A percentile compares a stretch with the other conserved stretches of the same genome.
phyloP scores from a whole-genome alignment of 805 yeast species.

The Cyberlindnera xishuangbannaensis region DNA sequence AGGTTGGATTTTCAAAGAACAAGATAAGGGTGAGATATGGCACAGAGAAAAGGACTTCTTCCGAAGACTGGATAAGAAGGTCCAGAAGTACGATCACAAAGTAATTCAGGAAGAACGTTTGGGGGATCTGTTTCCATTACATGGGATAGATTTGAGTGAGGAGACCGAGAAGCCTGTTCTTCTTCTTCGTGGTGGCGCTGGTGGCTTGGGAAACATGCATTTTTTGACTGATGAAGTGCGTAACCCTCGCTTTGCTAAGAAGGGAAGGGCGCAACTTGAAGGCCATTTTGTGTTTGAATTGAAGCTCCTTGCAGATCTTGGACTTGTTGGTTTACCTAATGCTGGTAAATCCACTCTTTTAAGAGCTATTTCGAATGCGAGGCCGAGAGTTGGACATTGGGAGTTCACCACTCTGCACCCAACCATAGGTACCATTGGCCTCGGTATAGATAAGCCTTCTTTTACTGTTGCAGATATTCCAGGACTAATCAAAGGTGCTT shows the following conservation, averaged over 20 bases:
- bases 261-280: slow-evolving; percentile 67
- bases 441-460: slow-evolving; percentile 52
- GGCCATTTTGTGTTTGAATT: slow-evolving; percentile 73
- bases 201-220: slow-evolving; percentile 97
- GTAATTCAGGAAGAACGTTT: slow-evolving; percentile 50
- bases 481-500: slow-evolving; percentile 88
- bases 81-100: slow-evolving; percentile 58
- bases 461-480: slow-evolving; percentile 98
- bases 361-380: slow-evolving; percentile 81
- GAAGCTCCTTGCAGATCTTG: slow-evolving; percentile 86
- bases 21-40: slow-evolving; percentile 52
- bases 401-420: slow-evolving; percentile 93
- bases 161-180: slow-evolving; percentile 63
- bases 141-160: slow-evolving; percentile 69
- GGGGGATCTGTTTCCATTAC: slow-evolving; percentile 68
- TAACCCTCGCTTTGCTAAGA: slow-evolving; percentile 84
- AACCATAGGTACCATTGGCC: slow-evolving; percentile 77
- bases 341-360: slow-evolving; percentile 93
- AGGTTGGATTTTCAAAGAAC: slow-evolving; percentile 87
- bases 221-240: slow-evolving; percentile 78
- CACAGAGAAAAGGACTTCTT: slow-evolving; percentile 66
- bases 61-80: slow-evolving; percentile 53
- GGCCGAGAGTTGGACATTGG: slow-evolving; percentile 94
- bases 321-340: slow-evolving; percentile 92
- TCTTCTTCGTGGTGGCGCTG: slow-evolving; percentile 78